Evolutionary conservation across 2,329 filamentous ascomycete genomes (phyloP), one percentile per base, ranked within the genome.

Genomic region (Pseudopyrenochaeta lycopersici): DNA sequence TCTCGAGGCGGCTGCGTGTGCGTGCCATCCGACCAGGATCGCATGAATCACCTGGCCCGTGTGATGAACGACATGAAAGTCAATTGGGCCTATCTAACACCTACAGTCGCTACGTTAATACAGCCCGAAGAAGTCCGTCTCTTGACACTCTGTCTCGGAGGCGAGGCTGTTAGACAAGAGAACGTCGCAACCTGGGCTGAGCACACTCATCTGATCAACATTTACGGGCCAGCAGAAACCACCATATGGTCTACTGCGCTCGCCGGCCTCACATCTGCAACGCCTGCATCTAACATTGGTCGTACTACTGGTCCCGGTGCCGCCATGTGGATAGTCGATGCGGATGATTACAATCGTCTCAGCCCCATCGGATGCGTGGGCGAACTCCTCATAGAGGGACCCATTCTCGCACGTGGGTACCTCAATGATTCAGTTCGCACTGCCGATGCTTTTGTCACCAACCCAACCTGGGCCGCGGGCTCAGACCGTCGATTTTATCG

Each of bases 21-120:
- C 12, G n/a, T 33, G 12, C 11, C 31, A 14, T 33, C 31, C 12
- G 31, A 12, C 4, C 7, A 15, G 4, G 11, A 33, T 5, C 7
- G 31, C 6, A 4, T 7, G 4, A 11, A 33, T 33, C 4, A 33
- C 47, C 74, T 87, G 4, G 72, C 77, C n/a, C n/a, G n/a, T n/a
- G n/a, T n/a, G n/a, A n/a, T 1, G 80, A 78, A 2, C 80, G 78
- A 0, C 82, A 88, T 23, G 17, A 39, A 14, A 14, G n/a, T 17
- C 39, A 4, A 47, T 66, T 5, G 62, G 63, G 2, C 63, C 62
- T 69, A 49, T 12, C 31, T 33, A n/a, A n/a, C n/a, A n/a, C n/a
- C n/a, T n/a, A n/a, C n/a, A n/a, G n/a, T n/a, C n/a, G n/a, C n/a
- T n/a, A n/a, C n/a, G n/a, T n/a, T n/a, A n/a, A n/a, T n/a, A n/a